phyloP scores from a whole-genome alignment of 345 rosid genomes.

The Pugionium dolabratum region DNA sequence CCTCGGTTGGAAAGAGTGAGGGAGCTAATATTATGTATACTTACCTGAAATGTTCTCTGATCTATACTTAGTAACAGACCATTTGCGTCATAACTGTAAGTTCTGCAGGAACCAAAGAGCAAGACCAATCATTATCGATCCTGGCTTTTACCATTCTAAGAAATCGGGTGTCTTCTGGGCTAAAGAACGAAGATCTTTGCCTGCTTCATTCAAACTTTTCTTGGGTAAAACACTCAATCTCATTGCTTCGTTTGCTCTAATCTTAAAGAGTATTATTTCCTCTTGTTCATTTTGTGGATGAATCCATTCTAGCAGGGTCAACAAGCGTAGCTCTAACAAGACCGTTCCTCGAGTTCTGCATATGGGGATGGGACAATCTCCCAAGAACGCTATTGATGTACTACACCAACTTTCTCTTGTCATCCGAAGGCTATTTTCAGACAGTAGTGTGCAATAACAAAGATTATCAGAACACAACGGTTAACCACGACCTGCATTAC shows the following conservation, averaged over 20 bases:
- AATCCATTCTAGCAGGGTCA: slow-evolving; percentile 55
- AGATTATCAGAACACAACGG: slow-evolving; percentile 82
- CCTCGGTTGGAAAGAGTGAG: slow-evolving; percentile 98
- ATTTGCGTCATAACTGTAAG: slow-evolving; percentile 4
- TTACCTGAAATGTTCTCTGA: slow-evolving; percentile 17
- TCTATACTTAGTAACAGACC: not conserved
- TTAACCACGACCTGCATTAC: slow-evolving; percentile 82
- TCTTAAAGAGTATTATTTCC: no score
- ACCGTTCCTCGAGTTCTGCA: slow-evolving; percentile 82
- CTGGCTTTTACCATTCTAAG: slow-evolving; percentile 82
- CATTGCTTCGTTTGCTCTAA: slow-evolving; percentile 7
- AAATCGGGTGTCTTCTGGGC: slow-evolving; percentile 88
- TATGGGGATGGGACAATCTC: slow-evolving; percentile 98
- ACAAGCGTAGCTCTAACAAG: slow-evolving; percentile 72
- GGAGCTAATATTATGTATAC: slow-evolving; percentile 38
- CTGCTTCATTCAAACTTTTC: slow-evolving; percentile 87
- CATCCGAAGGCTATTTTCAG: slow-evolving; percentile 88
- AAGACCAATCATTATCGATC: slow-evolving; percentile 87
- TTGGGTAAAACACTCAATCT: slow-evolving; percentile 50
- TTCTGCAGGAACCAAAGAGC: slow-evolving; percentile 72
- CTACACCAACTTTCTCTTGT: slow-evolving; percentile 78
- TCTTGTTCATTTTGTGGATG: slow-evolving; percentile 13
- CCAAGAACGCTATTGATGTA: slow-evolving; percentile 88
- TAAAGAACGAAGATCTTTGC: slow-evolving; percentile 80
- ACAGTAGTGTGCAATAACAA: slow-evolving; percentile 87